Evolutionary conservation across 1,139 yeast genomes (phyloP), one percentile per base, ranked within the genome.

Genomic region (Kluyveromyces sp.): DNA sequence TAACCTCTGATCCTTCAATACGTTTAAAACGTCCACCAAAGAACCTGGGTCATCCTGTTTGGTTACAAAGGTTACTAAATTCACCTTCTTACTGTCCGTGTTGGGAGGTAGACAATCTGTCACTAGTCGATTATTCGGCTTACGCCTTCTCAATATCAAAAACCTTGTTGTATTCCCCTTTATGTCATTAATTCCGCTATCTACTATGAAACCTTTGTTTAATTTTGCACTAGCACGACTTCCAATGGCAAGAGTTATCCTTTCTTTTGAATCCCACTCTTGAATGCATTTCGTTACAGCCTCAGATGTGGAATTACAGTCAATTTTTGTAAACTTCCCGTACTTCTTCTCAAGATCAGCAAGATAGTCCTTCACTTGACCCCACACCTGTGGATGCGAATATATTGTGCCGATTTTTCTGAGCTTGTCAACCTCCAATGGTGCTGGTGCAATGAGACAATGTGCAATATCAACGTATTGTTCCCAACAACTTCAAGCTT

Each of bases 351-450:
- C 59, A 44, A 84, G 61, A 61, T 81, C 83, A 8, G 70, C 63
- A 42, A 84, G 60, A 66, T 84, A 89, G 10, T 69, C 61, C 2
- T 76, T 71, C 40, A 87, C 83, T 62, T 92, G 98, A 3, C 97
- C 95, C 98, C 98, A 92, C 0, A 89, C 98, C 63, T 92, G 98
- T 3, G 98, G 97, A 64, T 92, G 98, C 2, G 96, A 84, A 67
- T 86, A 86, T 28, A 92, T 74, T 36, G 74, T 77, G 21, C 74
- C 63, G 1, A 68, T 58, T 1, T 80, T 56, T 32, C 70, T 70
- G 21, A 58, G 34, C 4, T 52, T 46, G 3, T 49, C 45, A 3
- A 51, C 39, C 3, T 36, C 37, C 4, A 55, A 41, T 2, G 61
- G 62, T 2, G 77, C 70, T 43, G 74, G 71, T 1, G 82, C 70